Percentiles rank a stretch among this genome's conserved stretches.
These are phyloP conservation scores for Dactylorhiza incarnata DNA, from an alignment of 106 monocot species.

Conservation along the genomic window DNA sequence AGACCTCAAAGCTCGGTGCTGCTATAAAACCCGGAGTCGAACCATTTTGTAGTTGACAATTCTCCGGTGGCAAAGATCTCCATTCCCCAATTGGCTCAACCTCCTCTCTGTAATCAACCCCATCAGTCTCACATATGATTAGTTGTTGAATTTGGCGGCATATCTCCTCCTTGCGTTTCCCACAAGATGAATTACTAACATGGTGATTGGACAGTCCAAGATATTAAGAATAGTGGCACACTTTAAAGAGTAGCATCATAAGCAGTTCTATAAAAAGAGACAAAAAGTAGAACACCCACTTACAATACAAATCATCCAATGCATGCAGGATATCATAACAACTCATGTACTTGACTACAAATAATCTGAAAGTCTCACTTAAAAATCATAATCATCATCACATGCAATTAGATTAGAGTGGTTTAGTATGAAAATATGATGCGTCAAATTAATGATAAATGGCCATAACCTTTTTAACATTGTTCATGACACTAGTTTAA, in stretches of 20 bases:
- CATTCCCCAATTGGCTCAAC: constrained; percentile 10
- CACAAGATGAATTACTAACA: constrained; percentile 22
- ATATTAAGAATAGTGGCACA: neutral
- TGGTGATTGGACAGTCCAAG: constrained; percentile 5
- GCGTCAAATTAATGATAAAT: no score
- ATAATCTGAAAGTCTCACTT: no score
- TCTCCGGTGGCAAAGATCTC: constrained; percentile 2
- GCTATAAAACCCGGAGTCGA: neutral
- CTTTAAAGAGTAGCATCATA: neutral
- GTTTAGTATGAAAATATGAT: no score
- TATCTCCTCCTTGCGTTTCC: constrained; percentile 33
- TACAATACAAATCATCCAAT: no score
- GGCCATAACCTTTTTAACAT: no score
- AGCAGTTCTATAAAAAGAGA: no score
- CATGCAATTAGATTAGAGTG: no score
- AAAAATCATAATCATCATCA: no score
- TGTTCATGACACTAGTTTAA: no score
- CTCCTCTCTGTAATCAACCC: constrained; percentile 10
- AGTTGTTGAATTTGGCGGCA: constrained; percentile 26
- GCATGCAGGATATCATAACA: no score
- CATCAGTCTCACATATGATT: constrained; percentile 14
- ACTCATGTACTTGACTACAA: no score
- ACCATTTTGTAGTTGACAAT: neutral
- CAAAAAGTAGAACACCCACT: no score
- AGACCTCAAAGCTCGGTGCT: neutral